Evolutionary conservation across 768 basidiomycete genomes (phyloP).

Genomic region (Chalciporus pseudorubinellus): DNA sequence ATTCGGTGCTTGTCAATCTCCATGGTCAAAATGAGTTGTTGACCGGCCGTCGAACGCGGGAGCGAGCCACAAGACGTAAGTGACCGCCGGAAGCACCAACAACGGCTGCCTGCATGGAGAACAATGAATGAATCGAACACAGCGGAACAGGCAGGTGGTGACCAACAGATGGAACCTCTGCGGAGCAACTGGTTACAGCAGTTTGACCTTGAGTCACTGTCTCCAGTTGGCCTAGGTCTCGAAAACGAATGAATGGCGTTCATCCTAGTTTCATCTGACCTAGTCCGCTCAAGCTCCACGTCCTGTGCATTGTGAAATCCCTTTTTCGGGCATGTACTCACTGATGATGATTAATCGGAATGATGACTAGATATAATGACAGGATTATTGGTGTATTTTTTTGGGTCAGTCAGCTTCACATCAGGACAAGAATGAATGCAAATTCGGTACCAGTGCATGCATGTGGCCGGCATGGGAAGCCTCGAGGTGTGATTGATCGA

Average conservation of each 20-base stretch:
- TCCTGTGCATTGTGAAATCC: slow-evolving; percentile 28
- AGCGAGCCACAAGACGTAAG: slow-evolving; percentile 35
- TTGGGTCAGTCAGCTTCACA: slow-evolving; percentile 17
- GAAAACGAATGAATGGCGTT: slow-evolving; percentile 21
- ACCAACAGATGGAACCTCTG: slow-evolving; percentile 12
- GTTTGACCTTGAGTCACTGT: slow-evolving; percentile 10
- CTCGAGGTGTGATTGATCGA: slow-evolving; percentile 37
- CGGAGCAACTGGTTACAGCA: slow-evolving; percentile 17
- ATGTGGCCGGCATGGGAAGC: slow-evolving; percentile 34
- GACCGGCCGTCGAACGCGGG: slow-evolving; percentile 26
- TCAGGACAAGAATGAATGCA: slow-evolving; percentile 29
- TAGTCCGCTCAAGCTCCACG: slow-evolving; percentile 30
- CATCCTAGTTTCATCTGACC: slow-evolving; percentile 12
- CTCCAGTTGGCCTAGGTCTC: slow-evolving; percentile 5
- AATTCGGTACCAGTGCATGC: slow-evolving; percentile 28
- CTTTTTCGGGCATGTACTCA: slow-evolving; percentile 7
- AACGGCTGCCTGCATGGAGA: slow-evolving; percentile 20
- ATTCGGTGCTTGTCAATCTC: slow-evolving; percentile 23
- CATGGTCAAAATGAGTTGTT: slow-evolving; percentile 9
- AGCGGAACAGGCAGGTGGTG: slow-evolving; percentile 10
- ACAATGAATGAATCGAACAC: slow-evolving; percentile 26
- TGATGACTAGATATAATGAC: slow-evolving; percentile 17
- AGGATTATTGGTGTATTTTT: slow-evolving; percentile 22
- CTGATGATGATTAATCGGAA: slow-evolving; percentile 21
- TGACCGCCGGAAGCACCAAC: slow-evolving; percentile 23